Conservation (phyloP, 345 rosid genomes). For the Anastatica hierochuntica region DNA sequence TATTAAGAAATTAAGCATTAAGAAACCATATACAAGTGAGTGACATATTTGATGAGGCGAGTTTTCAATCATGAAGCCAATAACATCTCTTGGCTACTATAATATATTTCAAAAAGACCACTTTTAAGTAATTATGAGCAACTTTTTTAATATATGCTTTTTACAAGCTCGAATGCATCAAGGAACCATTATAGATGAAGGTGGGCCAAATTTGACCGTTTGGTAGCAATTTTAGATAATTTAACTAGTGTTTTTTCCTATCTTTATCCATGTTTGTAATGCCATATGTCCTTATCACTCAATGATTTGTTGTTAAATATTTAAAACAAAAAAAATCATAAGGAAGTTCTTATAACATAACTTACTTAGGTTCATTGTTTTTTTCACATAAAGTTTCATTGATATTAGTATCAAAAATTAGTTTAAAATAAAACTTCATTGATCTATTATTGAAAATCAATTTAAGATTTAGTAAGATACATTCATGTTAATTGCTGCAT, state of each 20-base stretch:
- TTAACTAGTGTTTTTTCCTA: background rate
- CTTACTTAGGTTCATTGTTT: background rate
- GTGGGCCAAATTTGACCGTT: constrained; percentile 30
- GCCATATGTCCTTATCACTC: background rate
- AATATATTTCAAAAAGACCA: background rate
- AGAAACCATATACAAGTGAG: too few relatives aligned
- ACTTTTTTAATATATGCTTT: constrained; percentile 19
- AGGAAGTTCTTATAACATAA: background rate
- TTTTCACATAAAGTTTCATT: too few relatives aligned
- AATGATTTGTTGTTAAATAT: constrained; percentile 8
- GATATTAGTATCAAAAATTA: too few relatives aligned
- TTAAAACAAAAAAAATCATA: background rate
- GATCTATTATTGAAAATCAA: too few relatives aligned
- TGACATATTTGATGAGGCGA: background rate
- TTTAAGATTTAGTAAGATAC: too few relatives aligned
- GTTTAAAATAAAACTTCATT: too few relatives aligned
- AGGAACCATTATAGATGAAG: constrained; percentile 16
- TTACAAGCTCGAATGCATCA: constrained; percentile 7
- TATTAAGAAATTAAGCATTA: background rate
- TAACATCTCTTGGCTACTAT: constrained; percentile 9
- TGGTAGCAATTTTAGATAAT: constrained; percentile 18
- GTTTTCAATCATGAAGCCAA: constrained; percentile 21
- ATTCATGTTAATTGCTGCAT: too few relatives aligned
- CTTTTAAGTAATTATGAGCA: constrained; percentile 28
- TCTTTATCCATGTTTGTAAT: too few relatives aligned